Conservation (phyloP, 768 basidiomycete genomes). For the Mycena albidolilacea region DNA sequence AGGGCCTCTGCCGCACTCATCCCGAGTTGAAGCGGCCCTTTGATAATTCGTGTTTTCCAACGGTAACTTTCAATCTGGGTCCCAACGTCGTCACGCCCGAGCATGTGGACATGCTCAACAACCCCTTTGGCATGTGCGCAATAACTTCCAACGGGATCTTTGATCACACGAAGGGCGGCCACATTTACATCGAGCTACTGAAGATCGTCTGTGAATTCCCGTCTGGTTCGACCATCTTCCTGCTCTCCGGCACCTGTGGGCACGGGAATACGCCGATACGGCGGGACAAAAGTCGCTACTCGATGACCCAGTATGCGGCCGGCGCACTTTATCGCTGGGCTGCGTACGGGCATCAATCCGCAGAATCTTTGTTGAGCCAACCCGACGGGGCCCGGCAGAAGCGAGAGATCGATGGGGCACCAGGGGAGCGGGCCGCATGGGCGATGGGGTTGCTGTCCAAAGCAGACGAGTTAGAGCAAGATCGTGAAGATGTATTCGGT, state of each 20-base stretch:
- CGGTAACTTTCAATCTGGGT: neutral
- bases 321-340: slow-evolving; percentile 14
- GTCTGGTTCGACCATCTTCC: neutral
- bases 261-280: slow-evolving; percentile 37
- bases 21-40: neutral
- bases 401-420: neutral
- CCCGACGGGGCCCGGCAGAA: neutral
- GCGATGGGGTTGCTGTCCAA: neutral
- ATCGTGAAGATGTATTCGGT: slow-evolving; percentile 15
- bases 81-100: slow-evolving; percentile 24
- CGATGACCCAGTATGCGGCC: slow-evolving; percentile 43
- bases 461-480: neutral
- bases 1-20: neutral
- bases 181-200: slow-evolving; percentile 29
- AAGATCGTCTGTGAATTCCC: slow-evolving; percentile 41
- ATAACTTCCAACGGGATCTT: slow-evolving; percentile 6
- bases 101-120: slow-evolving; percentile 15
- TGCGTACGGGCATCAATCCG: neutral
- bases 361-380: neutral
- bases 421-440: neutral
- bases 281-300: slow-evolving; percentile 35
- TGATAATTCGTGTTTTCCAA: neutral
- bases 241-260: slow-evolving; percentile 3
- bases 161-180: slow-evolving; percentile 23
- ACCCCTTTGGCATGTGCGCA: slow-evolving; percentile 24